phyloP scores from a whole-genome alignment of 2,329 filamentous ascomycete species.

The Botrytis byssoidea region DNA sequence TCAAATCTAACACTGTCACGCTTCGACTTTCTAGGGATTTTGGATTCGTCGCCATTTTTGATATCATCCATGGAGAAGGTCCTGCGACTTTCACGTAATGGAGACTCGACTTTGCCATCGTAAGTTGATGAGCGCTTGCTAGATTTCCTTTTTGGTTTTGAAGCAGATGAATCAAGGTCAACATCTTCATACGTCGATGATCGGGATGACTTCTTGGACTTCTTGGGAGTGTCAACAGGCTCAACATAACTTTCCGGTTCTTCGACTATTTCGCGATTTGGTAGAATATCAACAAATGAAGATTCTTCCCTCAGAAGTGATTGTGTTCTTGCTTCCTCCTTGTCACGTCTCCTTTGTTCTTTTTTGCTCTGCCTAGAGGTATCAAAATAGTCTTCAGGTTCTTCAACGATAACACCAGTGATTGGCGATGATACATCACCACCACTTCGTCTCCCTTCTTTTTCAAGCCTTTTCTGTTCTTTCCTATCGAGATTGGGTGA shows the following conservation, averaged over 20 bases:
- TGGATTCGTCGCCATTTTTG: conserved; percentile 39
- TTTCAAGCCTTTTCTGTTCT: conserved; percentile 47
- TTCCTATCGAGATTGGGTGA: conserved; percentile 40
- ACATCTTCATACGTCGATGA: conserved; percentile 29
- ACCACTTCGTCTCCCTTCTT: conserved; percentile 39
- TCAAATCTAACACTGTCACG: conserved; percentile 36
- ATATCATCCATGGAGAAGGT: conserved; percentile 38
- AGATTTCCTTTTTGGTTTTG: conserved; percentile 32
- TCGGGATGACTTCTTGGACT: conserved; percentile 38
- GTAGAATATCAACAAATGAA: conserved; percentile 27
- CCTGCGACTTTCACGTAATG: conserved; percentile 30
- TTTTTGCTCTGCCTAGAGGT: conserved; percentile 47
- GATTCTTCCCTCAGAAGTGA: conserved; percentile 38
- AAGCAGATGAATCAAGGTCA: background rate
- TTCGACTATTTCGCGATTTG: conserved; percentile 29
- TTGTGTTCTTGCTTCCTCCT: conserved; percentile 40
- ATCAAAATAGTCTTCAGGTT: conserved; percentile 34
- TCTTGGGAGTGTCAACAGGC: conserved; percentile 35
- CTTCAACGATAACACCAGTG: conserved; percentile 28
- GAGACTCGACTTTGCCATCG: conserved; percentile 41
- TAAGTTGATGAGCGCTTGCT: conserved; percentile 36
- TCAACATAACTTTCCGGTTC: conserved; percentile 37
- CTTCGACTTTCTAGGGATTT: conserved; percentile 42
- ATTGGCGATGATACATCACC: conserved; percentile 27
- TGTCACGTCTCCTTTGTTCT: conserved; percentile 50